A percentile compares a stretch with the other conserved stretches of the same genome.
These are phyloP conservation scores for Crucibulum laeve DNA, from an alignment of 768 basidiomycete genomes.

Conservation along the genomic window DNA sequence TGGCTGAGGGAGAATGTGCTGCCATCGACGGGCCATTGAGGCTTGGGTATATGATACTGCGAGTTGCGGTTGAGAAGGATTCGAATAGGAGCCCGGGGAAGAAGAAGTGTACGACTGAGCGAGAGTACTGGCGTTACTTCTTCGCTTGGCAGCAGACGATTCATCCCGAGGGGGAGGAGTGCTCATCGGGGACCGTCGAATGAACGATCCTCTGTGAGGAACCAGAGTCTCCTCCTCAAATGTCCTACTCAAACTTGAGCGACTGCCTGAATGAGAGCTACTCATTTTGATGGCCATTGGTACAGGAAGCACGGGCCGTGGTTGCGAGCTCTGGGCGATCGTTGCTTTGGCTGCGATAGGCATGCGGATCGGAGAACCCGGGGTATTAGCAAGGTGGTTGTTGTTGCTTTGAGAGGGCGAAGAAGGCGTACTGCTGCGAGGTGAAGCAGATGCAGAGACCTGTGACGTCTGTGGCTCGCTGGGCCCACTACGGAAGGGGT, in stretches of 20 bases:
- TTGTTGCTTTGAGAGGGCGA: too few species aligned
- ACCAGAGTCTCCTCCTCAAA: conserved; percentile 54
- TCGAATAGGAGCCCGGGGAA: conserved; percentile 45
- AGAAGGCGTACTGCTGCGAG: conserved; percentile 18
- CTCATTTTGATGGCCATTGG: conserved; percentile 39
- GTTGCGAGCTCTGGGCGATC: conserved; percentile 24
- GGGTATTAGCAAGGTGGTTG: conserved; percentile 9
- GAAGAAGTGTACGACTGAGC: conserved; percentile 40
- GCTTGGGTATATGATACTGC: conserved; percentile 58
- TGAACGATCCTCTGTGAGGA: conserved; percentile 40
- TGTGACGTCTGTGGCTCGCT: conserved; percentile 62
- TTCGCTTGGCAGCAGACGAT: conserved; percentile 37
- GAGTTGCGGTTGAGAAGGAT: conserved; percentile 63
- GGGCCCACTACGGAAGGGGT: conserved; percentile 61
- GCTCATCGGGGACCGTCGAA: conserved; percentile 58
- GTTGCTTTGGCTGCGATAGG: conserved; percentile 27
- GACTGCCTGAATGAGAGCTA: conserved; percentile 23
- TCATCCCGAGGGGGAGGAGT: conserved; percentile 70
- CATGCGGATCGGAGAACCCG: conserved; percentile 29
- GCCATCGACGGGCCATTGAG: conserved; percentile 85
- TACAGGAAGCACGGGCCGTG: conserved; percentile 33
- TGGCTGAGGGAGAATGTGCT: conserved; percentile 75
- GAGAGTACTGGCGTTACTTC: conserved; percentile 42
- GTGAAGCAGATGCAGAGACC: conserved; percentile 45
- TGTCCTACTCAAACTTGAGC: conserved; percentile 45